Percentiles rank a stretch among this genome's conserved stretches.
phyloP scores from a whole-genome alignment of 345 rosid genomes.

The Adansonia digitata region DNA sequence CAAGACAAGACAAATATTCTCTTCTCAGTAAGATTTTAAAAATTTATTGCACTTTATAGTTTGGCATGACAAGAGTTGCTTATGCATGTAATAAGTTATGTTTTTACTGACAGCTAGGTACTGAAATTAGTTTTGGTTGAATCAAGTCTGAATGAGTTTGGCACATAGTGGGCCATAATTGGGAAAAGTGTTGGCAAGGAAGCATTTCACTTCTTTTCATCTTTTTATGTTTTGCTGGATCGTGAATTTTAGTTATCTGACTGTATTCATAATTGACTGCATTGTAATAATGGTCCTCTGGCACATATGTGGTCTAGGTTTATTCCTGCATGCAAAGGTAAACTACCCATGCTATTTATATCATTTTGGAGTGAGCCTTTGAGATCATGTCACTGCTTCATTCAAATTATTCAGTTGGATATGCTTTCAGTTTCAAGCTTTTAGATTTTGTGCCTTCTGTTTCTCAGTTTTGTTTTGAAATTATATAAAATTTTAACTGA shows the following conservation, averaged over 20 bases:
- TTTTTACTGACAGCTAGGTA: background rate
- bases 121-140: conserved; percentile 1
- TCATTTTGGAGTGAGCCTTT: background rate
- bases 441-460: background rate
- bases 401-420: background rate
- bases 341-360: background rate
- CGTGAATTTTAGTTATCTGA: background rate
- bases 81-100: background rate
- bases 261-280: background rate
- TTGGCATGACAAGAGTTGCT: background rate
- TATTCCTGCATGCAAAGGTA: background rate
- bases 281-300: background rate
- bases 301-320: background rate
- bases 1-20: conserved; percentile 98
- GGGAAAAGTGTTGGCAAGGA: background rate
- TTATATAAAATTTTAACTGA: background rate
- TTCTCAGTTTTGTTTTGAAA: background rate
- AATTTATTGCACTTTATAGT: conserved; percentile 18
- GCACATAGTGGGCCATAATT: background rate
- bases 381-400: background rate
- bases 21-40: conserved; percentile 65
- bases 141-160: background rate
- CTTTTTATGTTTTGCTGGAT: background rate
- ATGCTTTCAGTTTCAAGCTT: background rate
- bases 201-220: background rate